These are phyloP conservation scores for Breviolum minutum DNA, from an alignment of 73 alveolate species.

Conservation along the genomic window DNA sequence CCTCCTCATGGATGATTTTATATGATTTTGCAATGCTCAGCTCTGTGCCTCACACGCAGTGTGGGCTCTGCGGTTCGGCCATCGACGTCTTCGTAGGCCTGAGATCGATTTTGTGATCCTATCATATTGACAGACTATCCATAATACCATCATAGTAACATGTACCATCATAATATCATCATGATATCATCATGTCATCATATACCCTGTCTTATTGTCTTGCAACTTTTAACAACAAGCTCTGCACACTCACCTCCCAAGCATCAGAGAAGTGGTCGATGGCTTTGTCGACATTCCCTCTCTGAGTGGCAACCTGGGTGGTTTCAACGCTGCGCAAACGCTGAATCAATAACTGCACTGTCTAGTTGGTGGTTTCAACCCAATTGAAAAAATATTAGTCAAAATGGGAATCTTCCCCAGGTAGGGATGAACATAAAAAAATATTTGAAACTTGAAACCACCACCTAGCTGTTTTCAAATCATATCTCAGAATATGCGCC, in stretches of 20 bases:
- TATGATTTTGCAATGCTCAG: no score
- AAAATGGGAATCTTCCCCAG: no score
- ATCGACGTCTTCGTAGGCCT: constrained; percentile 37
- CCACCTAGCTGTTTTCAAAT: background rate
- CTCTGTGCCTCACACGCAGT: constrained; percentile 47
- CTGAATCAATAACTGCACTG: background rate
- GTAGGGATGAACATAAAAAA: no score
- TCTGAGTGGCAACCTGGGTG: constrained; percentile 62
- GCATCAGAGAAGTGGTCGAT: constrained; percentile 94
- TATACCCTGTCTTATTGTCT: constrained; percentile 13
- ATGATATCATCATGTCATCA: background rate
- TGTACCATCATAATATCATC: background rate
- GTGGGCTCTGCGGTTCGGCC: constrained; percentile 72
- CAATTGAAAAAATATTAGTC: no score
- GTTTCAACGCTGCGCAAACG: background rate
- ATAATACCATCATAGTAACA: no score
- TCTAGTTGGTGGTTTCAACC: no score
- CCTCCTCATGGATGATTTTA: no score
- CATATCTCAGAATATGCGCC: background rate
- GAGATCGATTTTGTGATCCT: background rate
- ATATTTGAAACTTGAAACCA: no score
- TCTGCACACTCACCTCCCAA: background rate
- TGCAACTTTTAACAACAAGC: background rate
- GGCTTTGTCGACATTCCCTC: constrained; percentile 77
- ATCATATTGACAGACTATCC: no score